Conservation (phyloP, 352 stramenopile species). For the Pythium apleroticum region DNA sequence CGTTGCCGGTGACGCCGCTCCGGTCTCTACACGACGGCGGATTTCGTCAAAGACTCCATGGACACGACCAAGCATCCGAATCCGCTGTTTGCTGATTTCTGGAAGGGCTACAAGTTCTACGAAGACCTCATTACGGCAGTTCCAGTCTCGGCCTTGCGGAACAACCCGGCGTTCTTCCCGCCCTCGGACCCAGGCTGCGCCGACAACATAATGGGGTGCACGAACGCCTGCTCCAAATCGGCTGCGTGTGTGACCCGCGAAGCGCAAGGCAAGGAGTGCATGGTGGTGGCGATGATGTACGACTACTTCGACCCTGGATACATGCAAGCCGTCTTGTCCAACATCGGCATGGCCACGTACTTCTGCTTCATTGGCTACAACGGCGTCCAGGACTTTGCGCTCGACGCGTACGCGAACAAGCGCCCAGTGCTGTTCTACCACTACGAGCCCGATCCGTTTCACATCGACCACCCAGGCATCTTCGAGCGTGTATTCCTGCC, state of each 20-base stretch:
- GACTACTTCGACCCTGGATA: constrained; percentile 33
- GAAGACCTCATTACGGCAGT: constrained; percentile 39
- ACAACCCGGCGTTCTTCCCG: constrained; percentile 39
- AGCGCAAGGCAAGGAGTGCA: constrained; percentile 26
- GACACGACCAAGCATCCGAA: constrained; percentile 11
- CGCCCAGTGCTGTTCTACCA: constrained; percentile 43
- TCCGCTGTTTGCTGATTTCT: constrained; percentile 42
- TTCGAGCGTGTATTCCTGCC: constrained; percentile 46
- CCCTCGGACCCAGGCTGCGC: constrained; percentile 15
- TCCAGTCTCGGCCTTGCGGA: constrained; percentile 24
- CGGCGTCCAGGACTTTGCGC: constrained; percentile 17
- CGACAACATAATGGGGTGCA: constrained; percentile 33
- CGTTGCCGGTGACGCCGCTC: constrained; percentile 28
- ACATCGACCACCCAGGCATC: constrained; percentile 26
- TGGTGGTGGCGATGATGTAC: constrained; percentile 44
- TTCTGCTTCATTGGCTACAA: constrained; percentile 36
- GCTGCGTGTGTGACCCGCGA: constrained; percentile 33
- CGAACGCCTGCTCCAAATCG: constrained; percentile 33
- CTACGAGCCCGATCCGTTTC: constrained; percentile 46
- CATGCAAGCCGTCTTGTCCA: constrained; percentile 33
- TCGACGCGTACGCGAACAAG: constrained; percentile 18
- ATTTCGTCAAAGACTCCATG: constrained; percentile 31
- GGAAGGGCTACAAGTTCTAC: constrained; percentile 46
- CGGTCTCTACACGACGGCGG: constrained; percentile 44
- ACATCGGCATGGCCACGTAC: constrained; percentile 39